A percentile compares a stretch with the other conserved stretches of the same genome.
Conservation (phyloP, 306 rosid genomes). For the Sicyos baderoa region DNA sequence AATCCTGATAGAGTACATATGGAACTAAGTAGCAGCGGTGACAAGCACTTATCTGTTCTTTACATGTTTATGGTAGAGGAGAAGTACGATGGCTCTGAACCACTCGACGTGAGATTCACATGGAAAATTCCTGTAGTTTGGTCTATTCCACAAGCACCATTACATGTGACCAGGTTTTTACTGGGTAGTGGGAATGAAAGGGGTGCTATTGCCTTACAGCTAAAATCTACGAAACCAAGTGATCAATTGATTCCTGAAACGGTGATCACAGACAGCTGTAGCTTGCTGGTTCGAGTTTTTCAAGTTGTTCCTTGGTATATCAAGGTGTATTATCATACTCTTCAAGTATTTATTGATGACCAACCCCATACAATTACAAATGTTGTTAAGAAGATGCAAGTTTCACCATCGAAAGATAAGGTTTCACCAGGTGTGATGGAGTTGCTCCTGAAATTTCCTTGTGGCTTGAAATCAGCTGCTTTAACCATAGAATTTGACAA, state of each 20-base stretch:
- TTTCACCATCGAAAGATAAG: constrained; percentile 92
- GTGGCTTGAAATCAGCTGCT: constrained; percentile 64
- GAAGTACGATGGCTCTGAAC: constrained; percentile 34
- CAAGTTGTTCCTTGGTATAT: constrained; percentile 98
- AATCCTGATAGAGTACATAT: constrained; percentile 48
- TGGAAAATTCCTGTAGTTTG: constrained; percentile 76
- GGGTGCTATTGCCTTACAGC: constrained; percentile 83
- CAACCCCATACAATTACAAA: constrained; percentile 38
- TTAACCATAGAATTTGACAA: constrained; percentile 70
- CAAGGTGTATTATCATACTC: constrained; percentile 80
- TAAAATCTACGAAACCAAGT: constrained; percentile 52
- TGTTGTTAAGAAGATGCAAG: constrained; percentile 59
- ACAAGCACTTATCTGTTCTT: constrained; percentile 38
- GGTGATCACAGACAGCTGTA: constrained; percentile 43
- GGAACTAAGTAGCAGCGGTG: constrained; percentile 35
- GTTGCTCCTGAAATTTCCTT: constrained; percentile 67
- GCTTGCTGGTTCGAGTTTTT: constrained; percentile 62
- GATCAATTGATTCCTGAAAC: constrained; percentile 27
- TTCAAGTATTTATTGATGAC: constrained; percentile 56
- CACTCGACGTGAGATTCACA: constrained; percentile 67
- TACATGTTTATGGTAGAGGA: constrained; percentile 55
- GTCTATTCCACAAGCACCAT: constrained; percentile 67
- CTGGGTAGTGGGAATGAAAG: constrained; percentile 94
- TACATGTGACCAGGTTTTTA: constrained; percentile 72
- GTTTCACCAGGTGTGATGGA: constrained; percentile 82